Base-by-base conservation (phyloP, 306 rosid species). In the Medicago lupulina region DNA sequence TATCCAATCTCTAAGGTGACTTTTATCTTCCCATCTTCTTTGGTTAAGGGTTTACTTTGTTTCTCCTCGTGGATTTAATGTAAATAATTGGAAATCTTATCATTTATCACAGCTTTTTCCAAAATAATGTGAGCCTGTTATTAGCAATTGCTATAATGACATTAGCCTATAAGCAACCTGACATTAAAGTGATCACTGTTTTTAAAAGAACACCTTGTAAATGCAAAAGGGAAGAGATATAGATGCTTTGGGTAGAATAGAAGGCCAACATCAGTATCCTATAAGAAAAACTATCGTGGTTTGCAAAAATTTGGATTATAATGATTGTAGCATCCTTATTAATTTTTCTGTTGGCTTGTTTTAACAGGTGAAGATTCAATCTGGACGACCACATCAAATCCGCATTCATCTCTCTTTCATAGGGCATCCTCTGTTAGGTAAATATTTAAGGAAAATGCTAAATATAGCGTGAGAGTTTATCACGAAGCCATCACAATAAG, bases 301-400 rank as follows among this genome's bases (percentile, higher is more conserved):
- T 55, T 71, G 65, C 9, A n/a, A 55, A 68, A 15, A 36, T 44
- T 23, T 11, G 53, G 17, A 17, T 49, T 66, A 18, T 59, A 46
- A 11, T 66, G 61, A 36, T 67, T 67, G 8, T 80, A 28, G 6
- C 16, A 72, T 58, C 41, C 47, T 46, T 74, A 28, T 59, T 36
- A 68, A 18, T 40, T 69, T 69, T 67, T 39, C n/a, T 60, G 51
- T 79, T 71, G 74, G 51, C 53, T 36, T 77, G 78, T 71, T 78
- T 78, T 81, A 64, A 85, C 90, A 90, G 98, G 97, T 94, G 46
- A 92, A 84, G 84, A 94, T 94, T 76, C 90, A 89, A 66, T 92
- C 98, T 7, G 96, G 98, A 72, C 85, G 98, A 34, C 97, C 98
- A 13, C 98, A 92, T 85, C 98, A 95, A 83, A 95, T 95, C 70